Evolutionary conservation across 805 yeast species (phyloP).

Genomic region (Metschnikowia baotianmanensis): DNA sequence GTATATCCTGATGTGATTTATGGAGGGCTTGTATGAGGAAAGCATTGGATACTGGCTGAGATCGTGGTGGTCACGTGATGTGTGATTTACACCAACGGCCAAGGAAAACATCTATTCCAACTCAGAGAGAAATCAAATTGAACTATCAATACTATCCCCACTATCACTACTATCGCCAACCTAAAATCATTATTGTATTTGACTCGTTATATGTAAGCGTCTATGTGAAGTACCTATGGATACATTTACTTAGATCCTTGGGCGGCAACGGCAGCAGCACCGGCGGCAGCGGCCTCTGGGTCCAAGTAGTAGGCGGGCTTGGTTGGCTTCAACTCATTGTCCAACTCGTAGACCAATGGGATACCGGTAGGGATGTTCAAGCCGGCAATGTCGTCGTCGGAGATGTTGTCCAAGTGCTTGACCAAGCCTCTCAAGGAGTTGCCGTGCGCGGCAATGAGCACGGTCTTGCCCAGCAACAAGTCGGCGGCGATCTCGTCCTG

Average conservation of each 20-base stretch:
- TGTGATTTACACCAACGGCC: too few species aligned
- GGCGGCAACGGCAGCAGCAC: slow-evolving; percentile 98
- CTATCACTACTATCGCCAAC: neutral
- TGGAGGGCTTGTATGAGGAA: too few species aligned
- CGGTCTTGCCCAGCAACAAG: slow-evolving; percentile 84
- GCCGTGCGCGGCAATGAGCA: slow-evolving; percentile 94
- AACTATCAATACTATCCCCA: neutral
- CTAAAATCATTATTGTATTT: neutral
- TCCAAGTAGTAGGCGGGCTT: slow-evolving; percentile 95
- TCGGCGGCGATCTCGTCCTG: slow-evolving; percentile 86
- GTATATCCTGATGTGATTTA: too few species aligned
- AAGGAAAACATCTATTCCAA: too few species aligned
- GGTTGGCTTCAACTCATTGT: slow-evolving; percentile 79
- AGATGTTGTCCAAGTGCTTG: slow-evolving; percentile 90
- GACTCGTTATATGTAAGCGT: neutral
- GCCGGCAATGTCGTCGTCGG: slow-evolving; percentile 88
- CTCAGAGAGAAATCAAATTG: too few species aligned
- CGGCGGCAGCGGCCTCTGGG: slow-evolving; percentile 99
- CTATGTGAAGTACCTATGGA: neutral
- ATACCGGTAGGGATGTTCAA: slow-evolving; percentile 98
- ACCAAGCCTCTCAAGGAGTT: slow-evolving; percentile 96
- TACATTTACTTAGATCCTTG: slow-evolving; percentile 62
- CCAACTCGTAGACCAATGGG: slow-evolving; percentile 95
- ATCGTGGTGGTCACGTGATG: too few species aligned
- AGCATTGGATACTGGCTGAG: too few species aligned